A percentile compares a stretch with the other conserved stretches of the same genome.
Evolutionary conservation across 208 protist genomes (phyloP).

Genomic region (Acanthamoeba royreba): DNA sequence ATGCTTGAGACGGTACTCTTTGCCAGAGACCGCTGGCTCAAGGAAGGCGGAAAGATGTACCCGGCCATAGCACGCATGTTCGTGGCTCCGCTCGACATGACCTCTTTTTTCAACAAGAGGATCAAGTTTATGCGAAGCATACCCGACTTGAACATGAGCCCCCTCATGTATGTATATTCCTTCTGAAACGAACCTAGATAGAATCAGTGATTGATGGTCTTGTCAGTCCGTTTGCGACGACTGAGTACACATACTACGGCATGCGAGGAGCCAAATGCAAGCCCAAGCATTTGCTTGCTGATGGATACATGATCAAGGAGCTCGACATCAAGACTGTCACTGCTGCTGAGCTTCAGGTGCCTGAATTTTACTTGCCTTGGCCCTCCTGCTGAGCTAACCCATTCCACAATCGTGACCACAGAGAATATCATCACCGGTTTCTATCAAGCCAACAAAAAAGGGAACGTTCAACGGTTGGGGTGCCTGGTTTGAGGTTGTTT

Average conservation of each 20-base stretch:
- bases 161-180: background rate
- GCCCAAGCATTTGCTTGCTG: background rate
- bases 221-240: background rate
- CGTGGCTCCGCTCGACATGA: conserved; percentile 1
- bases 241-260: background rate
- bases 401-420: background rate
- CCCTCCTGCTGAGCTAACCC: background rate
- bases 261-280: background rate
- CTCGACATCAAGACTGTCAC: background rate
- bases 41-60: conserved; percentile 6
- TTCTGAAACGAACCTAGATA: background rate
- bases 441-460: background rate
- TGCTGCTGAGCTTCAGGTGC: background rate
- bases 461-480: background rate
- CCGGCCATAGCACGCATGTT: conserved; percentile 19
- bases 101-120: background rate
- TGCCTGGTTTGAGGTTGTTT: conserved; percentile 8
- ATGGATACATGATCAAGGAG: background rate
- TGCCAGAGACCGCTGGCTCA: conserved; percentile 14
- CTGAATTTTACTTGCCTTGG: background rate
- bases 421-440: background rate
- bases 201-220: background rate
- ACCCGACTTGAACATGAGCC: background rate
- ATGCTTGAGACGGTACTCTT: conserved; percentile 25
- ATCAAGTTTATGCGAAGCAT: background rate